Evolutionary conservation across 768 basidiomycete species (phyloP).

Genomic region (Rhodotorula diobovata): DNA sequence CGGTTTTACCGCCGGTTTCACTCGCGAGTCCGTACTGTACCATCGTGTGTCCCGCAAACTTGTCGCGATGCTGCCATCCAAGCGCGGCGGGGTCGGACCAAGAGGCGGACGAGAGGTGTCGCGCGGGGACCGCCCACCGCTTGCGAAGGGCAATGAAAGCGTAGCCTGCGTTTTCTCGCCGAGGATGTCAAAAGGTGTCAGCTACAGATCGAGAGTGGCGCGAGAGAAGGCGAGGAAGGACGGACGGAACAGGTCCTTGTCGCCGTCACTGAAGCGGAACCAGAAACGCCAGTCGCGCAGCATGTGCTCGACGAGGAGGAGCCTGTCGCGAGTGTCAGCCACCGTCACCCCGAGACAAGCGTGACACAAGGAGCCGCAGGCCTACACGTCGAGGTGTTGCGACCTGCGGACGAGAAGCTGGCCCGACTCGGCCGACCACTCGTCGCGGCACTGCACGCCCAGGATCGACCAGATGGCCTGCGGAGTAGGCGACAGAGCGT

Average conservation of each 20-base stretch:
- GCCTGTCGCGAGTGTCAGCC: neutral
- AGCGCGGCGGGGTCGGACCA: constrained; percentile 39
- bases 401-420: constrained; percentile 52
- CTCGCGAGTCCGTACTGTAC: constrained; percentile 49
- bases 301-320: constrained; percentile 45
- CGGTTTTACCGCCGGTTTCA: no score
- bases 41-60: constrained; percentile 46
- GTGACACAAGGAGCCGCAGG: constrained; percentile 6
- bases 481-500: neutral
- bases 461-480: constrained; percentile 49
- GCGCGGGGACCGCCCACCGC: constrained; percentile 52
- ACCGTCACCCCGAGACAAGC: no score
- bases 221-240: neutral
- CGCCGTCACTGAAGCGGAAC: constrained; percentile 51
- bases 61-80: constrained; percentile 44
- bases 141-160: constrained; percentile 51
- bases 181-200: neutral
- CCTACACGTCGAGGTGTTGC: constrained; percentile 49
- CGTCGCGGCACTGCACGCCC: constrained; percentile 51
- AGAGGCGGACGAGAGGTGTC: constrained; percentile 48
- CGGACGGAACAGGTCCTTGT: constrained; percentile 49
- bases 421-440: constrained; percentile 53
- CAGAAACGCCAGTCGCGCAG: constrained; percentile 49
- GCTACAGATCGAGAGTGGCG: neutral
- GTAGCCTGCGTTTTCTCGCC: constrained; percentile 42